Evolutionary conservation across 2,329 filamentous ascomycete species (phyloP).

Genomic region (Pseudogymnoascus sp.): DNA sequence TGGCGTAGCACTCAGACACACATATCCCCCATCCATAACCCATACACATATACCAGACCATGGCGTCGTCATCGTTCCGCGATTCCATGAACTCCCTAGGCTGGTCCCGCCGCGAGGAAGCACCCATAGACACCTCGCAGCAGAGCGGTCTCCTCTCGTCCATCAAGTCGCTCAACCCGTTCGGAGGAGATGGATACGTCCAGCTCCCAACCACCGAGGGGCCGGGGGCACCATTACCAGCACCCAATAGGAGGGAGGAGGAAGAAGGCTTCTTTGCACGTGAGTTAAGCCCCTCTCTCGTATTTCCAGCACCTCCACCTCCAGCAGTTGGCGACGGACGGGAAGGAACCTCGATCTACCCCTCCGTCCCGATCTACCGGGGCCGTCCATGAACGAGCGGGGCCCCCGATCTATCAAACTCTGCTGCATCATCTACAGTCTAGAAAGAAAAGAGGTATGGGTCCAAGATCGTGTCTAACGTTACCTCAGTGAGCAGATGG

Average conservation of each 20-base stretch:
- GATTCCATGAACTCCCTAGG: constrained; percentile 92
- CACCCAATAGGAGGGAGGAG: constrained; percentile 77
- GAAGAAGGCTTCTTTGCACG: constrained; percentile 92
- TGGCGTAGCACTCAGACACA: background rate
- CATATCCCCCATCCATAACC: background rate
- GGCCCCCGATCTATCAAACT: constrained; percentile 14
- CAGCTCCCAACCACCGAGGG: constrained; percentile 79
- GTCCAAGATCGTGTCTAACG: constrained; percentile 2
- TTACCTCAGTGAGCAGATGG: constrained; percentile 78
- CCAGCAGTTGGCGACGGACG: background rate
- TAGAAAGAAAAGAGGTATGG: background rate
- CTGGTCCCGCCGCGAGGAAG: constrained; percentile 82
- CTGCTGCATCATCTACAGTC: background rate
- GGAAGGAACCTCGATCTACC: constrained; percentile 20
- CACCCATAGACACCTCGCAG: constrained; percentile 65
- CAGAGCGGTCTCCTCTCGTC: constrained; percentile 71
- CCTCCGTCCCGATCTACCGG: constrained; percentile 26
- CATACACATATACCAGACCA: constrained; percentile 32
- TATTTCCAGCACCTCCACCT: background rate
- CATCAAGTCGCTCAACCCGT: constrained; percentile 81
- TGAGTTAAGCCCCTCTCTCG: constrained; percentile 51
- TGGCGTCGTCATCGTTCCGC: constrained; percentile 85
- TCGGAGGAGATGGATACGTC: constrained; percentile 79
- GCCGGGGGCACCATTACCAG: constrained; percentile 77
- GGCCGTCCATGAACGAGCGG: constrained; percentile 14